Percentiles rank a stretch among this genome's conserved stretches.
These are phyloP conservation scores for Russula lepida DNA, from an alignment of 768 basidiomycete genomes.

Conservation along the genomic window DNA sequence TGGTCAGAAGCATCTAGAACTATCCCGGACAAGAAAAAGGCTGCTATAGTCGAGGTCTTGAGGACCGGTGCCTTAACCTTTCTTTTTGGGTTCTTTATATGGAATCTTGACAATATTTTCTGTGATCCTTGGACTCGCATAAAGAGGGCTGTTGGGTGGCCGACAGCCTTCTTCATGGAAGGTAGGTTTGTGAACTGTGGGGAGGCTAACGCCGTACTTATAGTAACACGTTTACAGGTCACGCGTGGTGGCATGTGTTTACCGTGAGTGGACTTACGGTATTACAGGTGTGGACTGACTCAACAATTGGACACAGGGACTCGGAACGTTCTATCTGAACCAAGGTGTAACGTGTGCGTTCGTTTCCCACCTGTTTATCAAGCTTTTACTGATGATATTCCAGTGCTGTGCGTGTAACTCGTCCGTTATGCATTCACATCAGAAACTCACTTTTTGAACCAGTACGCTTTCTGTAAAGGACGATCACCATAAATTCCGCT, in stretches of 20 bases:
- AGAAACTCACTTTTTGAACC: background rate
- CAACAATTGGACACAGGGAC: slow-evolving; percentile 21
- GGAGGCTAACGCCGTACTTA: background rate
- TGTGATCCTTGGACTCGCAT: slow-evolving; percentile 49
- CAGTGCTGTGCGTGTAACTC: slow-evolving; percentile 24
- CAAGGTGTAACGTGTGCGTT: slow-evolving; percentile 30
- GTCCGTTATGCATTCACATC: background rate
- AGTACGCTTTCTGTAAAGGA: slow-evolving; percentile 59
- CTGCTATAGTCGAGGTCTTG: slow-evolving; percentile 39
- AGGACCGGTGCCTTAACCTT: slow-evolving; percentile 48
- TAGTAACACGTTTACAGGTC: slow-evolving; percentile 33
- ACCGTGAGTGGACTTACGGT: slow-evolving; percentile 41
- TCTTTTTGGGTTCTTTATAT: slow-evolving; percentile 56
- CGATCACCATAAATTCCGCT: slow-evolving; percentile 40
- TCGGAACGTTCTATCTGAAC: slow-evolving; percentile 29
- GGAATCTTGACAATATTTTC: slow-evolving; percentile 78
- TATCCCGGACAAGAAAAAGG: slow-evolving; percentile 38
- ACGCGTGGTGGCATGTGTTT: slow-evolving; percentile 70
- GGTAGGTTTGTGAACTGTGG: slow-evolving; percentile 28
- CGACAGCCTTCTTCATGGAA: slow-evolving; percentile 56
- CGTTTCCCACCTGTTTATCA: background rate
- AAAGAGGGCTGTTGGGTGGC: slow-evolving; percentile 55
- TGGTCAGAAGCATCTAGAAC: slow-evolving; percentile 33
- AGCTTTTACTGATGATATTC: background rate
- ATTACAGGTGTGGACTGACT: too few species aligned